Percentiles rank a stretch among this genome's conserved stretches.
Evolutionary conservation across 495 filamentous ascomycete genomes (phyloP).

Genomic region (Platismatia glauca): DNA sequence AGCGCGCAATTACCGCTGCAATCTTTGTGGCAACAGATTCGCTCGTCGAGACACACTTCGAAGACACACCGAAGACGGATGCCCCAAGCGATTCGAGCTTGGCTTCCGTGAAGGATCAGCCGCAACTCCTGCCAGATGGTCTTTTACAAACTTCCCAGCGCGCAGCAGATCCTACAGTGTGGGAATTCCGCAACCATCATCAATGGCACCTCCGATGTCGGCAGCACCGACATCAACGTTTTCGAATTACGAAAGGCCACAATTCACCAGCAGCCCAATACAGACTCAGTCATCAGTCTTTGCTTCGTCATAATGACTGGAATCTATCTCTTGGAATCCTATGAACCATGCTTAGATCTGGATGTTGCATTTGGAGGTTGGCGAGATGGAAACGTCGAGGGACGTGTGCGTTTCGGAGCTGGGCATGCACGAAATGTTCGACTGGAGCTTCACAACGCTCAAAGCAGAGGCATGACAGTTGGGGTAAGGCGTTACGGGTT

Average conservation of each 20-base stretch:
- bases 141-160: slow-evolving; percentile 19
- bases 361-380: not conserved
- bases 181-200: slow-evolving; percentile 17
- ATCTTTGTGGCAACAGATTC: slow-evolving; percentile 64
- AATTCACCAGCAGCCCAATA: slow-evolving; percentile 22
- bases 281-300: slow-evolving; percentile 16
- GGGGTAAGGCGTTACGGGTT: slow-evolving; percentile 15
- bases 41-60: slow-evolving; percentile 75
- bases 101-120: slow-evolving; percentile 22
- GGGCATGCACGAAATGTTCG: not conserved
- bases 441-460: not conserved
- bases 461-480: not conserved
- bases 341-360: slow-evolving; percentile 4
- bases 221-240: slow-evolving; percentile 15
- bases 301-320: not conserved
- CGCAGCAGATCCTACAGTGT: slow-evolving; percentile 21
- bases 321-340: not conserved
- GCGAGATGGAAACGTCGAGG: not conserved
- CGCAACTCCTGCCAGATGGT: slow-evolving; percentile 22
- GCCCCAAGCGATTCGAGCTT: slow-evolving; percentile 60
- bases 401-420: not conserved
- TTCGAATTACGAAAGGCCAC: slow-evolving; percentile 14
- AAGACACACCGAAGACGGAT: slow-evolving; percentile 75
- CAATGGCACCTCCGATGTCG: slow-evolving; percentile 21
- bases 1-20: slow-evolving; percentile 60